phyloP scores from a whole-genome alignment of 2,329 filamentous ascomycete genomes.

The Fonsecaea multimorphosa region DNA sequence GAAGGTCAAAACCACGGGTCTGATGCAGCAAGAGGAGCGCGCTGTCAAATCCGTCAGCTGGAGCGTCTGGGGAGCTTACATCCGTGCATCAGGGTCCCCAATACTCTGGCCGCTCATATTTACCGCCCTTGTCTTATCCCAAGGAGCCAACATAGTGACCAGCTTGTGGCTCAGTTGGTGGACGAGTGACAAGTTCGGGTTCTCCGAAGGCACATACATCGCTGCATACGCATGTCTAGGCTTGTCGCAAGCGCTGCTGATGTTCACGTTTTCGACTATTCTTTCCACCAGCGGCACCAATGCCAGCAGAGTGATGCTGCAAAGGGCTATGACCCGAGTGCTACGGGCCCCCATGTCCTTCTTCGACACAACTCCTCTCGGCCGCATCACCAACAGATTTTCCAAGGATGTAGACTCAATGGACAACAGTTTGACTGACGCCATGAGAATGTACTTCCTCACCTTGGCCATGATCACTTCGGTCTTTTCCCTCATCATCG shows the following conservation, averaged over 20 bases:
- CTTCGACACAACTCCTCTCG: constrained; percentile 95
- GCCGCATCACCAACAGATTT: constrained; percentile 94
- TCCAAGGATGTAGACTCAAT: constrained; percentile 94
- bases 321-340: constrained; percentile 77
- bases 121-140: constrained; percentile 70
- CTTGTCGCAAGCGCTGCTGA: constrained; percentile 70
- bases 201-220: constrained; percentile 72
- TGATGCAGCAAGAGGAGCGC: constrained; percentile 60
- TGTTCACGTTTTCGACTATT: constrained; percentile 80
- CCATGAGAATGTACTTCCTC: constrained; percentile 90
- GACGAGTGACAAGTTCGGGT: constrained; percentile 78
- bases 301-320: constrained; percentile 81
- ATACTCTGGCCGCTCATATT: constrained; percentile 70
- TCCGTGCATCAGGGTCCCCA: constrained; percentile 74
- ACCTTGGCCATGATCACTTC: constrained; percentile 81
- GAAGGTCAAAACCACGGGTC: constrained; percentile 53
- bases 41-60: constrained; percentile 79
- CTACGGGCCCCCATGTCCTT: constrained; percentile 78
- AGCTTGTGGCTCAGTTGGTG: constrained; percentile 94
- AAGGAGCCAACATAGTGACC: constrained; percentile 84
- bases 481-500: constrained; percentile 88
- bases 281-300: constrained; percentile 81
- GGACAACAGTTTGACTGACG: constrained; percentile 89
- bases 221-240: constrained; percentile 74
- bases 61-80: constrained; percentile 78